Percentiles rank a stretch among this genome's conserved stretches.
These are phyloP conservation scores for Tricholoma sp. DNA, from an alignment of 768 basidiomycete species.

Conservation along the genomic window DNA sequence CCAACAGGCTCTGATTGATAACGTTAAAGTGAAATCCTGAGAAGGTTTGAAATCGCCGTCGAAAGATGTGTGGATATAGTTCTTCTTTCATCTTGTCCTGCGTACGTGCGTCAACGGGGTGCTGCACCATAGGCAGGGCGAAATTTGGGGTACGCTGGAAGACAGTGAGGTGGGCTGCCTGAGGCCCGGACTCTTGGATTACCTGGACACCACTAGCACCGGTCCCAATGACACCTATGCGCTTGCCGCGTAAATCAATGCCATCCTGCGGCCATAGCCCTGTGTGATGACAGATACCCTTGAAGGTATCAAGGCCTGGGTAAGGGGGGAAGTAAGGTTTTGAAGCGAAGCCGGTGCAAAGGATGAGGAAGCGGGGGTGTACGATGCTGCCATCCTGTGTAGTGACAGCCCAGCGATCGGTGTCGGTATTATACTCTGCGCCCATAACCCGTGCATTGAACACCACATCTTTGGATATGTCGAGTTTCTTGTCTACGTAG, in stretches of 20 bases:
- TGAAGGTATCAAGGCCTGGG: conserved; percentile 17
- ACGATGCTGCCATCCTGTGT: conserved; percentile 13
- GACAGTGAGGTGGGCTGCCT: conserved; percentile 18
- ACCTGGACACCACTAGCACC: conserved; percentile 23
- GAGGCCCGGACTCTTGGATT: conserved; percentile 18
- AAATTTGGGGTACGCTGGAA: conserved; percentile 24
- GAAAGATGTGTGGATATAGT: conserved; percentile 15
- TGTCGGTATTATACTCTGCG: conserved; percentile 15
- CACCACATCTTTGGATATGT: conserved; percentile 17
- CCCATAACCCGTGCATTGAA: conserved; percentile 18
- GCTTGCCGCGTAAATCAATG: conserved; percentile 17
- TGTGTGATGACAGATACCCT: conserved; percentile 20
- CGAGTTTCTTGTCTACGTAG: conserved; percentile 20
- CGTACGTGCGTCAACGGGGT: conserved; percentile 6
- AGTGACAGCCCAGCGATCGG: conserved; percentile 17
- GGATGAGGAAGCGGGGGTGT: conserved; percentile 15
- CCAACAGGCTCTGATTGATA: conserved; percentile 8
- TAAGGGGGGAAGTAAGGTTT: conserved; percentile 17
- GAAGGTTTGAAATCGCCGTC: conserved; percentile 16
- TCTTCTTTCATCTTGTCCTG: conserved; percentile 14
- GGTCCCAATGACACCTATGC: conserved; percentile 22
- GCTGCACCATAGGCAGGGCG: conserved; percentile 18
- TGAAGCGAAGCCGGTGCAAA: conserved; percentile 20
- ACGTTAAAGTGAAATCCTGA: conserved; percentile 13
- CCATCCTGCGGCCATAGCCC: conserved; percentile 17